These are phyloP conservation scores for Xylariaceae sp. DNA, from an alignment of 2,329 filamentous ascomycete genomes.

Conservation along the genomic window DNA sequence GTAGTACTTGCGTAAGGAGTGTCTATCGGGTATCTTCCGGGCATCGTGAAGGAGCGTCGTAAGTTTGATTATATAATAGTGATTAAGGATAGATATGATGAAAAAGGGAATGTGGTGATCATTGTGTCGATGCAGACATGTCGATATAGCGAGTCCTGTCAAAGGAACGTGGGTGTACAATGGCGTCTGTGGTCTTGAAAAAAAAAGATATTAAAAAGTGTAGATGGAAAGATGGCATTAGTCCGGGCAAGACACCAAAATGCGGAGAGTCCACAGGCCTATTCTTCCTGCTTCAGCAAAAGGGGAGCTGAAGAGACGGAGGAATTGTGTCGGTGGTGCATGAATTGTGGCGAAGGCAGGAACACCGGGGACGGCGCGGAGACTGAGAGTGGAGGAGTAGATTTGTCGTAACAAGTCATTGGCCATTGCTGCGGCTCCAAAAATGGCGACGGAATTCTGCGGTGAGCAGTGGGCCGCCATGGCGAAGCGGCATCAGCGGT, in stretches of 20 bases:
- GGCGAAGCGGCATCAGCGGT: slow-evolving; percentile 18
- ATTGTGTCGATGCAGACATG: slow-evolving; percentile 35
- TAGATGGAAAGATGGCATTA: slow-evolving; percentile 18
- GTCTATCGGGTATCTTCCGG: slow-evolving; percentile 42
- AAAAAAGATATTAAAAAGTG: slow-evolving; percentile 26
- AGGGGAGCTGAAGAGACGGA: slow-evolving; percentile 32
- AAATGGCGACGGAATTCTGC: slow-evolving; percentile 41
- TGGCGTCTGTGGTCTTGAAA: slow-evolving; percentile 31
- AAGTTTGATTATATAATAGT: slow-evolving; percentile 31
- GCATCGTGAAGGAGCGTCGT: slow-evolving; percentile 35
- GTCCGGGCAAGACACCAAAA: slow-evolving; percentile 7
- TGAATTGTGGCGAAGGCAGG: slow-evolving; percentile 34
- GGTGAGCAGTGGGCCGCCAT: slow-evolving; percentile 34
- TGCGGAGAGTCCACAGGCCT: slow-evolving; percentile 4
- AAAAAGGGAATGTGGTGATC: slow-evolving; percentile 33
- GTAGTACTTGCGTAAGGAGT: slow-evolving; percentile 36
- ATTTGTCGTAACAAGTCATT: slow-evolving; percentile 37
- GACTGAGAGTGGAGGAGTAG: slow-evolving; percentile 30
- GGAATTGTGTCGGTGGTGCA: slow-evolving; percentile 33
- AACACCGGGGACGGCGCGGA: slow-evolving; percentile 33
- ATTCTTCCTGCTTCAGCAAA: slow-evolving; percentile 33
- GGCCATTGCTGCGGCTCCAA: slow-evolving; percentile 39
- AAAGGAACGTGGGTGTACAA: slow-evolving; percentile 34
- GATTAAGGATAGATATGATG: slow-evolving; percentile 28
- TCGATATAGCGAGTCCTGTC: slow-evolving; percentile 32